Evolutionary conservation across 2,329 filamentous ascomycete genomes (phyloP).

Genomic region (Dothistroma septosporum): DNA sequence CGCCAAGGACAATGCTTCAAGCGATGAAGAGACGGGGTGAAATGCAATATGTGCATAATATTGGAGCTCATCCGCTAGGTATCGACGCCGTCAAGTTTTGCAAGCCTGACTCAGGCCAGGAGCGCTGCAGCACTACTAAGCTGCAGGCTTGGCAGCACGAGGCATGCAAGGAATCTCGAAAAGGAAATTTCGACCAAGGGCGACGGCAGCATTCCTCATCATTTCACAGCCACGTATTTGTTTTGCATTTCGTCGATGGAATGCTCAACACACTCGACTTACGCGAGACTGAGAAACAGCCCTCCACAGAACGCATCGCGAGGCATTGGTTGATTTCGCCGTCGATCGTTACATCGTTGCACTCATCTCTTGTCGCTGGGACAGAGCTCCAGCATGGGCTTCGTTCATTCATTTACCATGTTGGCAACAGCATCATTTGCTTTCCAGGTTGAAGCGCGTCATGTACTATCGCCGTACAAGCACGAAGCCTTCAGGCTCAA

Average conservation of each 20-base stretch:
- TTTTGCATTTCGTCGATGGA: constrained; percentile 29
- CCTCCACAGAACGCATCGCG: constrained; percentile 5
- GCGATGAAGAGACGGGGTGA: constrained; percentile 16
- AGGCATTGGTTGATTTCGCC: constrained; percentile 20
- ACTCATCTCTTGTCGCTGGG: neutral
- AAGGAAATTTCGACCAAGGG: constrained; percentile 8
- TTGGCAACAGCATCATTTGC: constrained; percentile 15
- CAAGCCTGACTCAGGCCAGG: neutral
- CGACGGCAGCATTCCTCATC: constrained; percentile 26
- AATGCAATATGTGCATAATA: neutral
- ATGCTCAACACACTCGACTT: constrained; percentile 21
- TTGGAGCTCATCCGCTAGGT: neutral
- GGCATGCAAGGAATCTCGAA: constrained; percentile 15
- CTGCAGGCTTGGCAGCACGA: constrained; percentile 15
- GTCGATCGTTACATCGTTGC: constrained; percentile 14
- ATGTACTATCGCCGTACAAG: constrained; percentile 23
- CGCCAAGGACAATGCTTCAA: constrained; percentile 5
- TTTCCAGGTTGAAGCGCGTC: constrained; percentile 22
- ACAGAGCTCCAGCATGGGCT: constrained; percentile 18
- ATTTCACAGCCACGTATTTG: constrained; percentile 28
- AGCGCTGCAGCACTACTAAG: neutral
- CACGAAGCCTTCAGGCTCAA: constrained; percentile 31
- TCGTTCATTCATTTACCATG: constrained; percentile 17
- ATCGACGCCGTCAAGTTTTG: neutral
- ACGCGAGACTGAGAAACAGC: neutral